Conservation (phyloP, 2,329 filamentous ascomycete genomes). For the Fusarium tanahbumbuense region DNA sequence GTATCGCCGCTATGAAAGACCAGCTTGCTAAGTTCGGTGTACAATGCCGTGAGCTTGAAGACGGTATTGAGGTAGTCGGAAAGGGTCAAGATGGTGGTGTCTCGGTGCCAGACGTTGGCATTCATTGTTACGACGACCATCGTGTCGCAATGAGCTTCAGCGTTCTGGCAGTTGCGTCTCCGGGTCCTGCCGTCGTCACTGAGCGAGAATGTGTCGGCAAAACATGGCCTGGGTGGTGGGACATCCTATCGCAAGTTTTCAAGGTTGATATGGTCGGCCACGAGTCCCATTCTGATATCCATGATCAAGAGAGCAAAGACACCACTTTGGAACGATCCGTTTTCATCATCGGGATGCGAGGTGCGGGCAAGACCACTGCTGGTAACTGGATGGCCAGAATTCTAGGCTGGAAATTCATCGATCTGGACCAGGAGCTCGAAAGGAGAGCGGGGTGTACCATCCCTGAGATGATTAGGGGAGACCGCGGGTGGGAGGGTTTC, state of each 20-base stretch:
- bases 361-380: slow-evolving; percentile 94
- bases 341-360: slow-evolving; percentile 97
- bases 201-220: slow-evolving; percentile 96
- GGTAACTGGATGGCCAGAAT: slow-evolving; percentile 85
- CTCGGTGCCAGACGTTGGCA: slow-evolving; percentile 68
- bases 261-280: slow-evolving; percentile 80
- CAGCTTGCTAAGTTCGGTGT: slow-evolving; percentile 96
- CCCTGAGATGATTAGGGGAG: slow-evolving; percentile 81
- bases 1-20: slow-evolving; percentile 94
- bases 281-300: slow-evolving; percentile 58
- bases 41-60: slow-evolving; percentile 85
- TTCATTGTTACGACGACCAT: slow-evolving; percentile 97
- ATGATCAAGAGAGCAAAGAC: slow-evolving; percentile 24
- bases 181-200: slow-evolving; percentile 78
- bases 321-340: slow-evolving; percentile 70
- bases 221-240: slow-evolving; percentile 99
- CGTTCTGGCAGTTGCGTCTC: slow-evolving; percentile 80
- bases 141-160: slow-evolving; percentile 99
- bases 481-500: slow-evolving; percentile 88
- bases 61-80: slow-evolving; percentile 84
- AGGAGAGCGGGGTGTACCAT: slow-evolving; percentile 78
- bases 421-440: slow-evolving; percentile 91
- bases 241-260: slow-evolving; percentile 83
- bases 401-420: slow-evolving; percentile 81
- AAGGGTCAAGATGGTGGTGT: slow-evolving; percentile 60